These are phyloP conservation scores for Fusarium buxicola DNA, from an alignment of 2,329 filamentous ascomycete genomes.

Conservation along the genomic window DNA sequence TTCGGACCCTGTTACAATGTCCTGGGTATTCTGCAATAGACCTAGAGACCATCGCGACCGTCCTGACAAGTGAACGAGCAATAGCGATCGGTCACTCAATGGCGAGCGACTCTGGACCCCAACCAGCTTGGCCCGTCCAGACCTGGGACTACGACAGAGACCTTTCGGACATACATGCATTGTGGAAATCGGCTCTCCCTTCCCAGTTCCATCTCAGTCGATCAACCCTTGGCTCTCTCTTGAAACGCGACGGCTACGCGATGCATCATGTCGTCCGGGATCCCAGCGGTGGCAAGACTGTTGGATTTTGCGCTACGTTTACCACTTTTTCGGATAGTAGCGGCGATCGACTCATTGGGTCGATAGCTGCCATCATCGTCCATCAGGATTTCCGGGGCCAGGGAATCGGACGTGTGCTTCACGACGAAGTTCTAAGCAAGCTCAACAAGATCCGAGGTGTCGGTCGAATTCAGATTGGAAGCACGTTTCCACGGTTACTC, in stretches of 20 bases:
- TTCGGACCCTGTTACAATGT: slow-evolving; percentile 65
- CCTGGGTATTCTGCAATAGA: slow-evolving; percentile 60
- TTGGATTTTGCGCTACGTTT: slow-evolving; percentile 72
- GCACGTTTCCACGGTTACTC: slow-evolving; percentile 68
- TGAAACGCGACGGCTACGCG: slow-evolving; percentile 66
- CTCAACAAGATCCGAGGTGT: slow-evolving; percentile 64
- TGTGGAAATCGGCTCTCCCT: slow-evolving; percentile 61
- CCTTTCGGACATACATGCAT: slow-evolving; percentile 54
- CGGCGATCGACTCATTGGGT: slow-evolving; percentile 65
- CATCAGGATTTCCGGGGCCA: slow-evolving; percentile 58
- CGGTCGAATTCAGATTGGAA: slow-evolving; percentile 66
- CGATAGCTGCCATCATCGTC: slow-evolving; percentile 66
- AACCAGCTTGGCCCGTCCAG: slow-evolving; percentile 56
- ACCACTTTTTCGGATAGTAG: slow-evolving; percentile 67
- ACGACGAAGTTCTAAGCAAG: slow-evolving; percentile 62
- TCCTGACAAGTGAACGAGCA: slow-evolving; percentile 61
- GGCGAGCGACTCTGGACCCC: slow-evolving; percentile 35
- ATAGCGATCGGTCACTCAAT: slow-evolving; percentile 10
- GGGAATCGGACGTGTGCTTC: slow-evolving; percentile 65
- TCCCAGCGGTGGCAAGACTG: slow-evolving; percentile 53
- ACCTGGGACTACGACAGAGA: slow-evolving; percentile 56
- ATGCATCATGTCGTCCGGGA: slow-evolving; percentile 68
- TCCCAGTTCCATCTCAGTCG: slow-evolving; percentile 58
- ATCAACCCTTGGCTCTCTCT: slow-evolving; percentile 57
- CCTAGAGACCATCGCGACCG: slow-evolving; percentile 62